Evolutionary conservation across 495 filamentous ascomycete species (phyloP).

Genomic region (Trichoderma parareesei): DNA sequence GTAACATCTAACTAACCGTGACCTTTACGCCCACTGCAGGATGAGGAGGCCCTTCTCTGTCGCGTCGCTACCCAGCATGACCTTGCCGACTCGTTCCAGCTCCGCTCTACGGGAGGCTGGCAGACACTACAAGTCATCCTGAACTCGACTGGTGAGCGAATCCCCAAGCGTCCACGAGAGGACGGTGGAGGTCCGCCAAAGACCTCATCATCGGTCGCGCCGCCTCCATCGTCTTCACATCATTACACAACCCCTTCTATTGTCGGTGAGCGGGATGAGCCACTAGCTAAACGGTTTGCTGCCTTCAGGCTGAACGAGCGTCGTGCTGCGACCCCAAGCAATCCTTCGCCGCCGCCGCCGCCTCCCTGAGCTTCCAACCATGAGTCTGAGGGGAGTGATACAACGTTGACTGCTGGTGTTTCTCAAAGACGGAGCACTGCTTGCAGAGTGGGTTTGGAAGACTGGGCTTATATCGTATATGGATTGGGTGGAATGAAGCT

Average conservation of each 20-base stretch:
- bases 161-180: conserved; percentile 69
- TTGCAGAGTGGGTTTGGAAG: not conserved
- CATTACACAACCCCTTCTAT: conserved; percentile 18
- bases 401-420: not conserved
- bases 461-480: not conserved
- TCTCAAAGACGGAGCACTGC: not conserved
- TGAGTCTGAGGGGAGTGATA: not conserved
- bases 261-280: conserved; percentile 40
- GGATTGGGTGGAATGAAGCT: not conserved
- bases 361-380: not conserved
- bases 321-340: conserved; percentile 11
- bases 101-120: conserved; percentile 82
- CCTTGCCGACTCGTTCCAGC: conserved; percentile 65
- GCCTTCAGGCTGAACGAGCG: conserved; percentile 78
- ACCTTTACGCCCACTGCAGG: conserved; percentile 38
- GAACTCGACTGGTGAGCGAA: conserved; percentile 92
- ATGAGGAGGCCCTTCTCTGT: conserved; percentile 82
- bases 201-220: conserved; percentile 16
- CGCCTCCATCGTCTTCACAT: conserved; percentile 17
- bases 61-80: conserved; percentile 72
- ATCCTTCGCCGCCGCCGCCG: conserved; percentile 1
- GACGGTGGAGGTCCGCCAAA: conserved; percentile 25
- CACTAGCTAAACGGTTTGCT: conserved; percentile 98
- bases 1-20: not conserved
- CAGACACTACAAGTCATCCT: conserved; percentile 87